Conservation (phyloP, 148 eudicot species). For the Diospyros kaki region DNA sequence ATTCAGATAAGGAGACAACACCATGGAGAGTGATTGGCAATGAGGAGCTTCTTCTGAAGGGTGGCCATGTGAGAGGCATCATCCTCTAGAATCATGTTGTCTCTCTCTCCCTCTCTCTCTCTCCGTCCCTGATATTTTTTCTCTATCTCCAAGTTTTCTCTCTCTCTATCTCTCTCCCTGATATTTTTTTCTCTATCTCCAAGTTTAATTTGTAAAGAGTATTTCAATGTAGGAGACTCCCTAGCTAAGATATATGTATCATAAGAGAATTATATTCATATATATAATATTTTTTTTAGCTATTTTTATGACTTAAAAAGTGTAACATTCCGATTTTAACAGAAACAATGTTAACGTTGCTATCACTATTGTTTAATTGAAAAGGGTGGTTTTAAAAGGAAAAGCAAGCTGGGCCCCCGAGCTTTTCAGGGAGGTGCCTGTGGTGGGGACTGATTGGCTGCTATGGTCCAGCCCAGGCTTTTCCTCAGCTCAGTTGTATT, state of each 20-base stretch:
- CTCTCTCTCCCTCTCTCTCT: neutral
- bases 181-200: neutral
- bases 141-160: neutral
- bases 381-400: no score
- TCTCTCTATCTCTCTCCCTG: neutral
- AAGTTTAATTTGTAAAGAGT: neutral
- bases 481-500: no score
- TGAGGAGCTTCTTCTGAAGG: constrained; percentile 6
- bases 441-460: no score
- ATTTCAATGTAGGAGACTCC: neutral
- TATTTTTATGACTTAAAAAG: no score
- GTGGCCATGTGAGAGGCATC: constrained; percentile 45
- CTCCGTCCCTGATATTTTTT: neutral
- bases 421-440: no score
- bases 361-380: no score
- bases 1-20: constrained; percentile 13
- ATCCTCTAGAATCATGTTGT: constrained; percentile 30
- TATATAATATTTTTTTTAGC: no score
- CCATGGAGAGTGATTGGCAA: constrained; percentile 17
- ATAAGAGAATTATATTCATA: neutral
- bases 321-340: no score
- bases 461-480: no score
- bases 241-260: neutral
- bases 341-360: no score
- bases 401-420: no score